Evolutionary conservation across 768 basidiomycete species (phyloP), one percentile per base, ranked within the genome.

Genomic region (Lactarius hatsudake): DNA sequence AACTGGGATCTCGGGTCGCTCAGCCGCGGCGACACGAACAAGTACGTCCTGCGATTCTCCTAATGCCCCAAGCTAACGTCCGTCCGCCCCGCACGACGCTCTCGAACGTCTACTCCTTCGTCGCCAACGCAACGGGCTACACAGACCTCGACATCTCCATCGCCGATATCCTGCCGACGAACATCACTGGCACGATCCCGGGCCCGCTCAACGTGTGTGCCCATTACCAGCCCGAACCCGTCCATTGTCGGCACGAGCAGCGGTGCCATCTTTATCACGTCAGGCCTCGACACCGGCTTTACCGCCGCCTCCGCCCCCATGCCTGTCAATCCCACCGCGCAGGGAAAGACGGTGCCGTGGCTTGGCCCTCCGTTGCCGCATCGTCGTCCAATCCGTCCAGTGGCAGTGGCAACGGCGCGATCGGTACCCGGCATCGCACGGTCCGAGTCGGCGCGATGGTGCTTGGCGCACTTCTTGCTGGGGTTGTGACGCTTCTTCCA

Each of bases 71-170:
- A 32, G 32, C 6, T 32, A 32, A 32, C 32, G 0, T 32, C 32
- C n/a, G n/a, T n/a, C 6, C 32, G 1, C 6, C 32, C 32, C 32
- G 6, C 6, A 32, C 7, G 32, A 32, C 6, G 32, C 32, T 79
- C 60, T 70, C 78, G 65, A 87, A 87, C 70, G 84, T 87, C 63
- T 85, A 83, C 38, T 75, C 8, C 32, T 32, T 85, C 56, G 84
- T 87, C 59, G 84, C 82, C 9, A 68, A 80, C 57, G 66, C 73
- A 8, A 83, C 82, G 2, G 78, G 77, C 51, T 85, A 87, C 75
- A 71, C 71, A 58, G 81, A 82, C 73, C 62, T 76, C 62, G 59
- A 79, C 51, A 72, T 77, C 67, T 58, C 73, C 10, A 55, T 64
- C 34, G n/a, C 65, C 61, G 59, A 67, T 5, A 66, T 77, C 54